A percentile compares a stretch with the other conserved stretches of the same genome.
These are phyloP conservation scores for Fusarium floridanum DNA, from an alignment of 2,329 filamentous ascomycete species.

Conservation along the genomic window DNA sequence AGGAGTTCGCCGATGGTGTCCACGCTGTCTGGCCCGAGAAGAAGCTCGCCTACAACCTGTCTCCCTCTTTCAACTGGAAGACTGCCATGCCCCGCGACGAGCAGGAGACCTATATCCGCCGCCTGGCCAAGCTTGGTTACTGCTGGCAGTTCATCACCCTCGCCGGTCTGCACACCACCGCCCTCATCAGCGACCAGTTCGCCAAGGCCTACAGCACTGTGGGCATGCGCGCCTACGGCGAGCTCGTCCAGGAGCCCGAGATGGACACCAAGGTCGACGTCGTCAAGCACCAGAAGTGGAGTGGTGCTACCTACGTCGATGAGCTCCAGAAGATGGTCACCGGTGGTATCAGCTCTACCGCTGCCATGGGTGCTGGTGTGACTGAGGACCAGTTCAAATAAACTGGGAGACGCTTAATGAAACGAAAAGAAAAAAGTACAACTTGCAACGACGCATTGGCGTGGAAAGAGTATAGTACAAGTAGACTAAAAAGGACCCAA, in stretches of 20 bases:
- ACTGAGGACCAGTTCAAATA: conserved; percentile 92
- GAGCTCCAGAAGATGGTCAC: conserved; percentile 97
- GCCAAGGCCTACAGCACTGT: conserved; percentile 82
- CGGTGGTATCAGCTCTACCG: conserved; percentile 90
- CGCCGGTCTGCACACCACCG: conserved; percentile 94
- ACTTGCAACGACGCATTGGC: background rate
- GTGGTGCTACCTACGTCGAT: conserved; percentile 93
- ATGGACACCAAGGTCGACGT: conserved; percentile 92
- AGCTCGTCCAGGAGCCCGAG: conserved; percentile 97
- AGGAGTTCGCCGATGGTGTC: conserved; percentile 93
- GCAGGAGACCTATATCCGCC: conserved; percentile 97
- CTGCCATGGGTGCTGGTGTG: conserved; percentile 97
- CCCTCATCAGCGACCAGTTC: conserved; percentile 91
- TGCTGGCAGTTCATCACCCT: conserved; percentile 99
- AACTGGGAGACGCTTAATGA: background rate
- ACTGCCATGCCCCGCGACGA: conserved; percentile 90
- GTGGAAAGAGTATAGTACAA: background rate
- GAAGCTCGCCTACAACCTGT: conserved; percentile 99
- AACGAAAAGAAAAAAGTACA: background rate
- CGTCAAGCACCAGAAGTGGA: conserved; percentile 99
- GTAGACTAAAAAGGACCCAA: conserved; percentile 23
- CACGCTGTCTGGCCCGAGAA: conserved; percentile 96
- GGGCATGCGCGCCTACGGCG: conserved; percentile 97
- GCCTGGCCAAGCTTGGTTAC: conserved; percentile 89
- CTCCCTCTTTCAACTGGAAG: conserved; percentile 99